A percentile compares a stretch with the other conserved stretches of the same genome.
Conservation (phyloP, 257 asterid species). For the Solanum arcanum region DNA sequence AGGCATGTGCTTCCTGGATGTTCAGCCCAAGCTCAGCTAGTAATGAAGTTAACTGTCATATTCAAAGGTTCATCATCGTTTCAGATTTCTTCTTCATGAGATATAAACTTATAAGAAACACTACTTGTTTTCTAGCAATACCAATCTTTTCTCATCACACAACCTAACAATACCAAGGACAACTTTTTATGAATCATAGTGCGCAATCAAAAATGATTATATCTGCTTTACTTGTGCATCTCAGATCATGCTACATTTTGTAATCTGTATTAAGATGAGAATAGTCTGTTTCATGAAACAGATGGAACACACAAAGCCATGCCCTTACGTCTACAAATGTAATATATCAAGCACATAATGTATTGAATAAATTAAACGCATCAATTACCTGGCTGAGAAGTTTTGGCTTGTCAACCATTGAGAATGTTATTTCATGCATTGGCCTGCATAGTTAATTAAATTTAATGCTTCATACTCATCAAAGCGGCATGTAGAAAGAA, state of each 20-base stretch:
- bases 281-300: not conserved
- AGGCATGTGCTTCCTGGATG: constrained; percentile 97
- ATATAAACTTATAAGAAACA: not conserved
- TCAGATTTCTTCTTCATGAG: not conserved
- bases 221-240: not conserved
- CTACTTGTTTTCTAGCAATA: not conserved
- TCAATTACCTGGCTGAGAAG: constrained; percentile 82
- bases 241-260: not conserved
- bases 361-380: not conserved
- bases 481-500: not conserved
- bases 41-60: constrained; percentile 81
- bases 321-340: not conserved
- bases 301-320: not conserved
- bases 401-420: constrained; percentile 86
- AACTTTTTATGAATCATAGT: not conserved
- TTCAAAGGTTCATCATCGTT: constrained; percentile 16
- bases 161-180: not conserved
- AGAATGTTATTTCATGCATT: constrained; percentile 96
- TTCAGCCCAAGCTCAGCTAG: constrained; percentile 90
- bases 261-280: not conserved
- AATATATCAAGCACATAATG: not conserved
- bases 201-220: not conserved
- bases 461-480: not conserved
- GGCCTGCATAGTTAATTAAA: constrained; percentile 48
- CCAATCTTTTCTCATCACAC: not conserved